phyloP scores from a whole-genome alignment of 2,329 filamentous ascomycete species.

The Leptographium wingfieldii region DNA sequence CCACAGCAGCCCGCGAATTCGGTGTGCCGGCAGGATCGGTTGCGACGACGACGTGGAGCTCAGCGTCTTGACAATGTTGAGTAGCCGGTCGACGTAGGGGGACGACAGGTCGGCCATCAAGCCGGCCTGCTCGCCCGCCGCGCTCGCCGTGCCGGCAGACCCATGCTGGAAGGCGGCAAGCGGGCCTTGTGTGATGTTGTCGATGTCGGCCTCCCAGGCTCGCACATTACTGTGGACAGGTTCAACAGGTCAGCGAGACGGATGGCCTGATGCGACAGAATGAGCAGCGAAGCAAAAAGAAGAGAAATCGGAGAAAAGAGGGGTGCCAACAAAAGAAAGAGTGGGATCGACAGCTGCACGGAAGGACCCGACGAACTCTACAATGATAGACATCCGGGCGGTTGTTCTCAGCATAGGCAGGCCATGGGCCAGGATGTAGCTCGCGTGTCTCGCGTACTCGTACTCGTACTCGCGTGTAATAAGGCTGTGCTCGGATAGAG shows the following conservation, averaged over 20 bases:
- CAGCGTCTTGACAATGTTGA: constrained; percentile 56
- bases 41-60: constrained; percentile 56
- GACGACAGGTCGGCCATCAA: constrained; percentile 32
- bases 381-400: constrained; percentile 31
- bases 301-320: not conserved
- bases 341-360: not conserved
- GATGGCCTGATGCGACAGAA: not conserved
- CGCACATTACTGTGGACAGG: constrained; percentile 11
- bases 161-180: constrained; percentile 20
- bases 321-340: not conserved
- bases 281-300: not conserved
- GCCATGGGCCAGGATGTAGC: not conserved
- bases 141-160: constrained; percentile 1
- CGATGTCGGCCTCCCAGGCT: constrained; percentile 37
- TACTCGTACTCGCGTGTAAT: not conserved
- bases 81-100: constrained; percentile 46
- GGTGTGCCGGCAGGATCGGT: constrained; percentile 44
- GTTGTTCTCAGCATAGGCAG: not conserved
- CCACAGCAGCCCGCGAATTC: constrained; percentile 49
- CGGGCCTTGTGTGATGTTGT: constrained; percentile 42
- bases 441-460: not conserved
- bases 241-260: not conserved
- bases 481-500: not conserved
- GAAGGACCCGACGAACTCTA: constrained; percentile 27
- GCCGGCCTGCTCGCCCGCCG: not conserved